Evolutionary conservation across 208 protist genomes (phyloP).

Genomic region (Angomonas ambiguus): DNA sequence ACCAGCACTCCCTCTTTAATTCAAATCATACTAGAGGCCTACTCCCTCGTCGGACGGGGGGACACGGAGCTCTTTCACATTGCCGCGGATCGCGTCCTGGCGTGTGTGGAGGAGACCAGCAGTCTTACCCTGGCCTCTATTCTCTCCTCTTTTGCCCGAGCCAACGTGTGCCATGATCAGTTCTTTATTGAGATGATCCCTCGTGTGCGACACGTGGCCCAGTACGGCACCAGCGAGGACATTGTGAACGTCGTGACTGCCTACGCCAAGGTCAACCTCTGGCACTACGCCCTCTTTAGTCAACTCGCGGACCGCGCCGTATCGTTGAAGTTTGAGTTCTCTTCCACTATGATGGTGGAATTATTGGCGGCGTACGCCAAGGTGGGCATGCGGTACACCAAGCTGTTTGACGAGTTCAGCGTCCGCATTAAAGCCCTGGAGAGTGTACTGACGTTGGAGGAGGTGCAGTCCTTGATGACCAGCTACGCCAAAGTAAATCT

Average conservation of each 20-base stretch:
- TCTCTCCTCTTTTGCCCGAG: constrained; percentile 59
- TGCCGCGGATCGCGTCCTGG: constrained; percentile 58
- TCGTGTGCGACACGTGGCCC: constrained; percentile 65
- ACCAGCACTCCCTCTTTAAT: constrained; percentile 39
- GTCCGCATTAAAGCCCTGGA: constrained; percentile 33
- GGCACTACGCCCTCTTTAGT: constrained; percentile 87
- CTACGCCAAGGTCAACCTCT: constrained; percentile 70
- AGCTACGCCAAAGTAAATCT: constrained; percentile 34
- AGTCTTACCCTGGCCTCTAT: constrained; percentile 67
- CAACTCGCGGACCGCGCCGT: constrained; percentile 74
- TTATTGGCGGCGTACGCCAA: constrained; percentile 54
- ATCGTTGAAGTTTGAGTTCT: constrained; percentile 32
- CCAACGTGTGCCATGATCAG: constrained; percentile 51
- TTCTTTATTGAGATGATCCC: constrained; percentile 84
- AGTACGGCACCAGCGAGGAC: constrained; percentile 71
- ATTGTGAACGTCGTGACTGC: constrained; percentile 68
- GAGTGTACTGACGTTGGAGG: constrained; percentile 27
- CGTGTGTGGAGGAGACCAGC: constrained; percentile 47
- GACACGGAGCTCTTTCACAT: constrained; percentile 74
- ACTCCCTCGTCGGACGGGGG: constrained; percentile 26
- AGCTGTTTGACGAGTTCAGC: constrained; percentile 31
- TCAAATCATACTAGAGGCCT: constrained; percentile 50
- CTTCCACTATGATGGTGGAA: constrained; percentile 16
- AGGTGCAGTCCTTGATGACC: constrained; percentile 25
- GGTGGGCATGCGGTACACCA: constrained; percentile 49